phyloP scores from a whole-genome alignment of 2,329 filamentous ascomycete species.

The Aspergillus neoniger region DNA sequence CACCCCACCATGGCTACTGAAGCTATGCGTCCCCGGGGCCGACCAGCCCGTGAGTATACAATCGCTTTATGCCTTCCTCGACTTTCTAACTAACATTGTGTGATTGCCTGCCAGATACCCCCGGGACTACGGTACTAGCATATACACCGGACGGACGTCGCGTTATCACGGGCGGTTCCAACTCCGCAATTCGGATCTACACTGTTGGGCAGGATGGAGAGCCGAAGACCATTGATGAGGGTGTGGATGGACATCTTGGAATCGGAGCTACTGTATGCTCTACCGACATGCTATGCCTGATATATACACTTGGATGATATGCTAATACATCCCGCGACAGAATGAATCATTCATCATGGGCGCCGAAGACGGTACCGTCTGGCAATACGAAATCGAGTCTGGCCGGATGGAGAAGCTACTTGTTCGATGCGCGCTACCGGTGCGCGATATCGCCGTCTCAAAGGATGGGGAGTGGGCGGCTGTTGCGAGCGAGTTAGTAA shows the following conservation, averaged over 20 bases:
- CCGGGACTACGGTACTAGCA: conserved; percentile 80
- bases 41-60: conserved; percentile 50
- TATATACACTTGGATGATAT: too few relatives aligned
- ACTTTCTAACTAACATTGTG: neutral
- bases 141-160: conserved; percentile 88
- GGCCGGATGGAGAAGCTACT: conserved; percentile 75
- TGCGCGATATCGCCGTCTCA: conserved; percentile 82
- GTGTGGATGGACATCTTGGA: conserved; percentile 79
- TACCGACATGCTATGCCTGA: neutral
- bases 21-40: conserved; percentile 40
- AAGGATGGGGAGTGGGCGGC: conserved; percentile 84
- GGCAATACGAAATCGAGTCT: conserved; percentile 78
- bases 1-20: conserved; percentile 38
- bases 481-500: conserved; percentile 81
- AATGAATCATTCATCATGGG: conserved; percentile 85
- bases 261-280: conserved; percentile 68
- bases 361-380: conserved; percentile 94
- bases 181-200: conserved; percentile 92
- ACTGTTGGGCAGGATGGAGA: conserved; percentile 89
- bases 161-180: conserved; percentile 87
- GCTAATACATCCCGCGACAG: conserved; percentile 37
- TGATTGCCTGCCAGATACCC: conserved; percentile 61
- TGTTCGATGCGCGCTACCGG: conserved; percentile 77
- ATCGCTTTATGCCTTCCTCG: neutral
- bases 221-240: conserved; percentile 88